Evolutionary conservation across 371 early-diverging fungal species (phyloP).

Genomic region (Rhizopus delemar): DNA sequence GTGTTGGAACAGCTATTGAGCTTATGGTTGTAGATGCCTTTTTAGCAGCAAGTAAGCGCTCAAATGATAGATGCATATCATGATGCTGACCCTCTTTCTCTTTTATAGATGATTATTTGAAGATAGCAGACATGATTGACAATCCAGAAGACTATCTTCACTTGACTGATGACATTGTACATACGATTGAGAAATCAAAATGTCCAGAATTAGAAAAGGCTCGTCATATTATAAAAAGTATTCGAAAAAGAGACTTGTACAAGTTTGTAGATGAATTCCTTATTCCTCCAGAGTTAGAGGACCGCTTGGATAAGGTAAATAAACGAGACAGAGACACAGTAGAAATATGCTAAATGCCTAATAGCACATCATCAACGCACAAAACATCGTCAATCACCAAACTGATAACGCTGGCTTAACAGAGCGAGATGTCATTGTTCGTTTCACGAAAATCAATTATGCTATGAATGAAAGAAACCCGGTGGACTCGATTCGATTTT

Average conservation of each 20-base stretch:
- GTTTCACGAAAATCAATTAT: conserved; percentile 73
- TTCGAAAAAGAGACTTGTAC: conserved; percentile 80
- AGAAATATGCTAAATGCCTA: conserved; percentile 1
- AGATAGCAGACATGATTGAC: conserved; percentile 71
- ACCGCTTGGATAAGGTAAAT: conserved; percentile 45
- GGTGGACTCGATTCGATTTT: conserved; percentile 82
- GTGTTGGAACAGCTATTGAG: conserved; percentile 78
- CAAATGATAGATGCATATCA: no score
- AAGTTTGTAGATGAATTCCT: conserved; percentile 85
- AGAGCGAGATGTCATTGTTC: conserved; percentile 74
- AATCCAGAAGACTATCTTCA: conserved; percentile 70
- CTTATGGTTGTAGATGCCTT: conserved; percentile 90
- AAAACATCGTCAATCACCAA: conserved; percentile 62
- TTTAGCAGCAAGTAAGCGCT: conserved; percentile 61
- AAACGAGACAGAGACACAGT: background rate
- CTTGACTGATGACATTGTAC: conserved; percentile 86
- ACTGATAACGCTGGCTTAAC: conserved; percentile 53
- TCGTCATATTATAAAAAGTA: conserved; percentile 67
- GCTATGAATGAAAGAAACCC: conserved; percentile 86
- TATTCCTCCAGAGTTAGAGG: conserved; percentile 62
- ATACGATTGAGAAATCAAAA: conserved; percentile 76
- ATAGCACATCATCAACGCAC: conserved; percentile 52
- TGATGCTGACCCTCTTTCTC: no score
- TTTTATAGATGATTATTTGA: conserved; percentile 58
- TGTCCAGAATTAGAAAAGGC: conserved; percentile 64